Base-by-base conservation (phyloP, 345 rosid species). In the Lepidium didymum region DNA sequence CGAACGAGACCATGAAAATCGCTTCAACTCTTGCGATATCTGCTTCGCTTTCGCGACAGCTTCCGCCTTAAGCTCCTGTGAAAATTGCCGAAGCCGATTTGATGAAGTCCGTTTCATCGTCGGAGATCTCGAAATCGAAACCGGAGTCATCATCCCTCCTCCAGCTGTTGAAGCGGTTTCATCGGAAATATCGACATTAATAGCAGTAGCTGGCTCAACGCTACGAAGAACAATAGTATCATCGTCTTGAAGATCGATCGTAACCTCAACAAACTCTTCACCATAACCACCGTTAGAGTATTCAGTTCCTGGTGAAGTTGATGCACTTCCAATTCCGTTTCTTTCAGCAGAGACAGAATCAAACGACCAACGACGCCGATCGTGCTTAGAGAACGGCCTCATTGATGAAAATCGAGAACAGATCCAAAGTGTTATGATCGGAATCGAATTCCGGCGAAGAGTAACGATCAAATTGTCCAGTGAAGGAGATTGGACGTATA, bases 61-160 rank as follows among this genome's bases (percentile, higher is more conserved):
- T 60, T 94, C 99, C 14, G 95, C 95, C 63, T 90, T 94, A 13
- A 94, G 75, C 81, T 94, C 99, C 57, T 94, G 99, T 0, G 99
- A 94, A 55, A 89, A 83, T 46, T 91, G 99, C 47, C 85, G 69
- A 38, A 94, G 7, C 36, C 76, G 73, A 47, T 34, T 80, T 15
- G 97, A 89, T 3, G 96, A 87, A 61, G 83, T 89, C 18, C 99
- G 81, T 61, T 76, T 78, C 41, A 89, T 86, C 38, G 81, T 75
- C 73, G 97, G 85, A n/a, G 99, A 93, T 68, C 85, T 69, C 15
- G 96, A 82, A 8, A 72, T 72, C 21, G 89, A 81, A 5, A 74
- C 83, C 4, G 97, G 75, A 62, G 78, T 69, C 31, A 58, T n/a
- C 21, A 41, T 59, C 11, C 57, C 71, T 1, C 15, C 27, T 4